A percentile compares a stretch with the other conserved stretches of the same genome.
These are phyloP conservation scores for Hibiscus tridactylites DNA, from an alignment of 345 rosid species.

Conservation along the genomic window DNA sequence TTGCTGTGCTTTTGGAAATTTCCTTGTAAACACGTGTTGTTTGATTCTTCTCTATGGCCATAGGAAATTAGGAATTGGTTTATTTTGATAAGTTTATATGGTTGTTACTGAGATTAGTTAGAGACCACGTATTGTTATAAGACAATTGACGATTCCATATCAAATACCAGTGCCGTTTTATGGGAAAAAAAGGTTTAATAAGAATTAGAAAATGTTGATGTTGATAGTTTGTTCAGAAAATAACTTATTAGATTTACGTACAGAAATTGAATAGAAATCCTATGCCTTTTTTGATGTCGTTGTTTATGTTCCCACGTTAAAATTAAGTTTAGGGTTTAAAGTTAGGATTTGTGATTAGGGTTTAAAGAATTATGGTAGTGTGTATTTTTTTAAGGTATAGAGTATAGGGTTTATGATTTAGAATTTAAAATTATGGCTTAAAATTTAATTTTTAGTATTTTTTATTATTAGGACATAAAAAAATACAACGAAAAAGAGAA, in stretches of 20 bases:
- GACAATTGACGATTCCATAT: background rate
- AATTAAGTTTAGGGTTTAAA: too few species aligned
- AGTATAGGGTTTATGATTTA: too few species aligned
- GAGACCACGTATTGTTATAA: background rate
- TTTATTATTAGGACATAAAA: too few species aligned
- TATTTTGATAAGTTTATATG: background rate
- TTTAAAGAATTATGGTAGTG: too few species aligned
- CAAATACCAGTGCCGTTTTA: background rate
- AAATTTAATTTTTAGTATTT: too few species aligned
- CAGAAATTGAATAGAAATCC: too few species aligned
- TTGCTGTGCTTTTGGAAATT: background rate
- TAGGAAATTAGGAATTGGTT: background rate
- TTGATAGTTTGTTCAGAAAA: background rate
- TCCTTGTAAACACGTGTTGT: background rate
- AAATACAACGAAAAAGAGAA: too few species aligned
- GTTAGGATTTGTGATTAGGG: too few species aligned
- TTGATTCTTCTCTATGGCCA: background rate
- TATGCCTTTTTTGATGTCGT: too few species aligned
- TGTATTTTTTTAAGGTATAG: too few species aligned
- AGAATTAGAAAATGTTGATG: background rate
- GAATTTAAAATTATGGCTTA: too few species aligned
- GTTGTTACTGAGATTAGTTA: background rate
- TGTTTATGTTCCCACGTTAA: too few species aligned
- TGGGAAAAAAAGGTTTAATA: background rate
- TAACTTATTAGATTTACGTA: background rate